phyloP scores from a whole-genome alignment of 306 rosid species.

The Carpinus fangiana region DNA sequence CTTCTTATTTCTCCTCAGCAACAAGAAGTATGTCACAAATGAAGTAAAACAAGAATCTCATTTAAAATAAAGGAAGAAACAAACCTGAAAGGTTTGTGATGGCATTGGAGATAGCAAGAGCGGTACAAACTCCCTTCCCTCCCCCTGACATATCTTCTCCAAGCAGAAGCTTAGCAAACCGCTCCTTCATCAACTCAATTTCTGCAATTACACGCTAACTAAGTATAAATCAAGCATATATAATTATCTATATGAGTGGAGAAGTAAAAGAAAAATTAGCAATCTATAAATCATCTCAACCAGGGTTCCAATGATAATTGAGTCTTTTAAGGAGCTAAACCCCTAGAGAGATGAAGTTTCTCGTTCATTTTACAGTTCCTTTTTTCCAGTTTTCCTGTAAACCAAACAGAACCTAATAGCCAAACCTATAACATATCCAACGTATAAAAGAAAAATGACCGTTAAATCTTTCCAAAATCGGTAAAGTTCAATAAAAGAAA shows the following conservation, averaged over 20 bases:
- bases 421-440: background rate
- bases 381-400: background rate
- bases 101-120: constrained; percentile 52
- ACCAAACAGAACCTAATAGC: background rate
- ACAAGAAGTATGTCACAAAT: background rate
- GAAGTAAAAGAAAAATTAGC: background rate
- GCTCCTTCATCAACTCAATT: constrained; percentile 48
- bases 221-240: background rate
- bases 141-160: constrained; percentile 62
- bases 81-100: constrained; percentile 52
- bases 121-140: constrained; percentile 50
- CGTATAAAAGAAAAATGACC: background rate
- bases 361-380: background rate
- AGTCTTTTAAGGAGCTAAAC: background rate
- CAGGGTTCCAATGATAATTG: no score
- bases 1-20: background rate
- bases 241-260: background rate
- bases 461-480: background rate
- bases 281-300: background rate
- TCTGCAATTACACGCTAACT: constrained; percentile 20
- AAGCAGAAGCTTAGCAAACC: constrained; percentile 51
- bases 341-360: background rate
- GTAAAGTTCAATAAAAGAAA: background rate
- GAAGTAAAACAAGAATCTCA: background rate
- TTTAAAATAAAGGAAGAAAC: background rate